Conservation (phyloP, 2,329 filamentous ascomycete genomes). For the Cadophora malorum region DNA sequence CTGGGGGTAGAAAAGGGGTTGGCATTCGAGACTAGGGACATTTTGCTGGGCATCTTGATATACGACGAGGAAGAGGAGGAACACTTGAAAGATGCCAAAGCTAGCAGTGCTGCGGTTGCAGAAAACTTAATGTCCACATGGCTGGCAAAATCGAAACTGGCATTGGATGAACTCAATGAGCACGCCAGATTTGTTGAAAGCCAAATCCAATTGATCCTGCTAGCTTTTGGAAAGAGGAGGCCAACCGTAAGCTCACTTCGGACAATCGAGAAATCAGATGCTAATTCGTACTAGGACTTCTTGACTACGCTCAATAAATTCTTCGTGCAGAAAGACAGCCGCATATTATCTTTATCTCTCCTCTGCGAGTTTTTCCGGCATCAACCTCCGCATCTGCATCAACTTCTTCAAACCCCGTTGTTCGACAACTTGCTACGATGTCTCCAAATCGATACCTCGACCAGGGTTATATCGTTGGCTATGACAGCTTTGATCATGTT, state of each 20-base stretch:
- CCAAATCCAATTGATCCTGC: slow-evolving; percentile 53
- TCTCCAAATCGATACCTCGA: slow-evolving; percentile 78
- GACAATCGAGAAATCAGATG: neutral
- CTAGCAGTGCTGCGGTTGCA: slow-evolving; percentile 57
- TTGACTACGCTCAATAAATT: slow-evolving; percentile 69
- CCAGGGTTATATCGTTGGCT: slow-evolving; percentile 76
- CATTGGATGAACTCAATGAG: slow-evolving; percentile 50
- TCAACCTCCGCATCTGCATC: slow-evolving; percentile 80
- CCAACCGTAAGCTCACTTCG: slow-evolving; percentile 57
- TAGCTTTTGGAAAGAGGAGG: slow-evolving; percentile 65
- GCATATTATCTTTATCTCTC: slow-evolving; percentile 69
- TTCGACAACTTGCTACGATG: slow-evolving; percentile 76
- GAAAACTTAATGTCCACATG: slow-evolving; percentile 63
- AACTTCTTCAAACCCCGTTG: slow-evolving; percentile 72
- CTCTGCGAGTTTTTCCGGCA: slow-evolving; percentile 76
- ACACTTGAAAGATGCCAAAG: slow-evolving; percentile 51
- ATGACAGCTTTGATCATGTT: slow-evolving; percentile 82
- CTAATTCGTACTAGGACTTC: slow-evolving; percentile 60
- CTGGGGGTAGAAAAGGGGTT: slow-evolving; percentile 67
- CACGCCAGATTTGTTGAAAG: slow-evolving; percentile 53
- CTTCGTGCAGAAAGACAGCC: slow-evolving; percentile 67
- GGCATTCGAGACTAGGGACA: slow-evolving; percentile 68
- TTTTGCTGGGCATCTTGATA: slow-evolving; percentile 67
- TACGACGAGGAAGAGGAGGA: slow-evolving; percentile 65
- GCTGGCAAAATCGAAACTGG: slow-evolving; percentile 54